Base-by-base conservation (phyloP, 169 alveolate genomes). In the Cryptosporidium tyzzeri region DNA sequence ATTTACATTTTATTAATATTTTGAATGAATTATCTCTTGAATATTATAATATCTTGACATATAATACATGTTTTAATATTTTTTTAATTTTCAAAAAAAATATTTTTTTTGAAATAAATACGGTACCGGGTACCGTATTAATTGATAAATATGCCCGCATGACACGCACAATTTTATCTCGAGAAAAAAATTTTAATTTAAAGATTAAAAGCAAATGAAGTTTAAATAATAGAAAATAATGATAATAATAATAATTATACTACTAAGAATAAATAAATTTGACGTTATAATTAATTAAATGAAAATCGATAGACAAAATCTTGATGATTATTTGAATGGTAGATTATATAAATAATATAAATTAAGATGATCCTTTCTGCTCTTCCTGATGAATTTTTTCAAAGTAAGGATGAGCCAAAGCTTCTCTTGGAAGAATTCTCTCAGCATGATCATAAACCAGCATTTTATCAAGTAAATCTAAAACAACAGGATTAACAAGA, bases 401-500 rank as follows among this genome's bases (percentile, higher is more conserved):
- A 93, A 98, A 98, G 93, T 98, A 98, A 45, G 98, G 98, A 92
- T 99, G 99, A 65, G 94, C 95, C 97, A 99, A 95, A 12, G 99
- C 99, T 58, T 98, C 99, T 85, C 93, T 96, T 9, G 99, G 99
- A 33, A 98, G 96, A 68, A 99, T 97, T 93, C 99, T 95, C 92
- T 95, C 91, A 55, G 97, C 96, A 92, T 97, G 99, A 84, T 98
- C 99, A 74, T 97, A 97, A 71, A 96, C 97, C 5, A 98, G 94
- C 99, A 98, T 97, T 85, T 96, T 95, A 92, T 97, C 98, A 59
- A 98, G 92, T 53, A 98, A 93, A 87, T 98, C 99, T 53, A 98
- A 85, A 45, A 97, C 99, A 85, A 97, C 98, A 84, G 96, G 95
- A 68, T 93, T 92, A 26, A 94, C 96, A 62, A 96, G 91, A 86